Conservation (phyloP, 306 rosid species). For the Rosa rugosa region DNA sequence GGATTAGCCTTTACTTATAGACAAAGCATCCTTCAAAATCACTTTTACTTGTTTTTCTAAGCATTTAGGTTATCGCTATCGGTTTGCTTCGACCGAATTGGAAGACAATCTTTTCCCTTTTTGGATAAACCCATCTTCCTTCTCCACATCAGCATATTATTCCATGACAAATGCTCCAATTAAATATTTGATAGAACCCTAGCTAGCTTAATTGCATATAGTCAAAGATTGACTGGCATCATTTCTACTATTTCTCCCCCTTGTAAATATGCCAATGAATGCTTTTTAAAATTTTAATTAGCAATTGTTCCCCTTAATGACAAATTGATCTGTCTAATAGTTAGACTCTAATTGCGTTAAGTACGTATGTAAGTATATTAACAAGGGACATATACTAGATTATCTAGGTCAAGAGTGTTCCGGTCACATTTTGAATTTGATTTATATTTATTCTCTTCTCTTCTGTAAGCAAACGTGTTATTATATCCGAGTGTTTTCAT, state of each 20-base stretch:
- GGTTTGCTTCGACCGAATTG: neutral
- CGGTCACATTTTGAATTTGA: too few species aligned
- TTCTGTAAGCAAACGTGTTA: too few species aligned
- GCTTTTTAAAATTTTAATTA: neutral
- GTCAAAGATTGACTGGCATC: neutral
- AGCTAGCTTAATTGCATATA: neutral
- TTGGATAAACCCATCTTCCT: neutral
- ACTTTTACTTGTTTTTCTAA: neutral
- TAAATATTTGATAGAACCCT: neutral
- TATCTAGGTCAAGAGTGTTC: too few species aligned
- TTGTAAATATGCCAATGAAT: neutral
- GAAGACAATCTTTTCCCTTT: neutral
- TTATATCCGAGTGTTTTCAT: too few species aligned
- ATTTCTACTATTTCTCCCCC: neutral
- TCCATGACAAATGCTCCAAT: neutral
- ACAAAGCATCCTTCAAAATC: neutral
- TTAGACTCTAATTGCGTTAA: too few species aligned
- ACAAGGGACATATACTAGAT: too few species aligned
- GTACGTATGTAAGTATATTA: too few species aligned
- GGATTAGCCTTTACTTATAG: neutral
- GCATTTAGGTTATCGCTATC: neutral
- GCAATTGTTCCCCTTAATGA: neutral
- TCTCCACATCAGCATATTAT: constrained; percentile 3
- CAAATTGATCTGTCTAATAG: too few species aligned
- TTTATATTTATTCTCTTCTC: too few species aligned